Base-by-base conservation (phyloP, 2,329 filamentous ascomycete genomes). In the Xylariales sp. region DNA sequence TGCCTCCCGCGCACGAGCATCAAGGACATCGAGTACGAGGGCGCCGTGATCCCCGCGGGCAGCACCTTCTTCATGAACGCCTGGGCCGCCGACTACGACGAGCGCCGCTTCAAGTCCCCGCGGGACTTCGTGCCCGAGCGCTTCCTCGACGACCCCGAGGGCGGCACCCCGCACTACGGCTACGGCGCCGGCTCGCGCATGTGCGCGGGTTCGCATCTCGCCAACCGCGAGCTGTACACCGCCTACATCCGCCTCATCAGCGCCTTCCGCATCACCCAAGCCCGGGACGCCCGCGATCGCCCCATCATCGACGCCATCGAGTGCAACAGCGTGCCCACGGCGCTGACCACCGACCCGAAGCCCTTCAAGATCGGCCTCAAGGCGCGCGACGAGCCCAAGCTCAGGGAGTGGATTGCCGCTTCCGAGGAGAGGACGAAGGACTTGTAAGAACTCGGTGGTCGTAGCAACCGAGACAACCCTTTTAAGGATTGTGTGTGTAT, bases 1-100 rank as follows among this genome's bases (percentile, higher is more conserved):
- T 88, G 81, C 50, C 70, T 93, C 1, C 87, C 87, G 0, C 70
- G 87, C 4, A 78, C 78, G 13, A 84, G 72, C 43, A 83, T 85
- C 55, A 85, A 82, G 48, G 81, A 85, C 44, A 85, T 91, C 40
- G 67, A 74, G 4, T 90, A 81, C 62, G 69, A 85, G 17, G 77
- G 77, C 13, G 67, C 78, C 1, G 63, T 72, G 2, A 85, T 93
- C 25, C 87, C 87, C 0, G 74, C 84, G 0, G 83, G 84, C 2
- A 89, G 83, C 1, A 87, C 82, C 2, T 88, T 91, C 49, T 88
- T 89, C 61, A 83, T 91, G 34, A 37, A 37, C 17, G 34, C 34
- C 13, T 37, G 34, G 34, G 23, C 34, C 12, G 34, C 34, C 4
- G 34, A 37, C 24, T 37, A 37, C n/a, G 34, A 37, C 16, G 34